A percentile compares a stretch with the other conserved stretches of the same genome.
Evolutionary conservation across 1,284 basidiomycete genomes (phyloP).

Genomic region (Irpex sp.): DNA sequence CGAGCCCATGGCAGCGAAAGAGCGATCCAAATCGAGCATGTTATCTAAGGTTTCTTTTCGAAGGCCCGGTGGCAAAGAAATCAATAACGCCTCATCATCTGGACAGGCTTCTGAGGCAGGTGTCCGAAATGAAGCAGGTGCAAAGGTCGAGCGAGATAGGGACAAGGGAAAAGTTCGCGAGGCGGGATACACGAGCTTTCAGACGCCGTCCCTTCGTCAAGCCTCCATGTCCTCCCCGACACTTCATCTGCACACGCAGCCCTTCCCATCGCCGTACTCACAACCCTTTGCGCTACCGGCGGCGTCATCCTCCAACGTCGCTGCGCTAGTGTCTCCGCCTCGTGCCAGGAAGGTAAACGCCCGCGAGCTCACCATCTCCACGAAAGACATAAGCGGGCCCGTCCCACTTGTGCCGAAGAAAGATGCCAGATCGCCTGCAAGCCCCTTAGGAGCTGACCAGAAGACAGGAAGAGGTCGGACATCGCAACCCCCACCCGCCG

Average conservation of each 20-base stretch:
- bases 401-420: slow-evolving; percentile 34
- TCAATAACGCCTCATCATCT: slow-evolving; percentile 34
- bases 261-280: slow-evolving; percentile 47
- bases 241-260: slow-evolving; percentile 54
- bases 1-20: slow-evolving; percentile 20
- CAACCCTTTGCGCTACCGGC: slow-evolving; percentile 43
- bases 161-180: slow-evolving; percentile 36
- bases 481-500: slow-evolving; percentile 19
- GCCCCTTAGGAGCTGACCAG: slow-evolving; percentile 22
- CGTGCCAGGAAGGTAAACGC: slow-evolving; percentile 35
- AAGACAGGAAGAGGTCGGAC: slow-evolving; percentile 14
- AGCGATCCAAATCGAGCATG: slow-evolving; percentile 37
- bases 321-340: slow-evolving; percentile 39
- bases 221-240: slow-evolving; percentile 72
- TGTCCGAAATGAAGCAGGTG: slow-evolving; percentile 26
- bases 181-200: slow-evolving; percentile 53
- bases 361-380: slow-evolving; percentile 31
- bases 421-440: slow-evolving; percentile 23
- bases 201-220: slow-evolving; percentile 59
- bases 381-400: slow-evolving; percentile 40
- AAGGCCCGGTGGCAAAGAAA: slow-evolving; percentile 37
- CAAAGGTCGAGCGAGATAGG: slow-evolving; percentile 27
- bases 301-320: slow-evolving; percentile 40
- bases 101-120: slow-evolving; percentile 27
- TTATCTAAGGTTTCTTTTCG: slow-evolving; percentile 56